Conservation (phyloP, 768 basidiomycete species). For the Coprinopsis marcescibilis region DNA sequence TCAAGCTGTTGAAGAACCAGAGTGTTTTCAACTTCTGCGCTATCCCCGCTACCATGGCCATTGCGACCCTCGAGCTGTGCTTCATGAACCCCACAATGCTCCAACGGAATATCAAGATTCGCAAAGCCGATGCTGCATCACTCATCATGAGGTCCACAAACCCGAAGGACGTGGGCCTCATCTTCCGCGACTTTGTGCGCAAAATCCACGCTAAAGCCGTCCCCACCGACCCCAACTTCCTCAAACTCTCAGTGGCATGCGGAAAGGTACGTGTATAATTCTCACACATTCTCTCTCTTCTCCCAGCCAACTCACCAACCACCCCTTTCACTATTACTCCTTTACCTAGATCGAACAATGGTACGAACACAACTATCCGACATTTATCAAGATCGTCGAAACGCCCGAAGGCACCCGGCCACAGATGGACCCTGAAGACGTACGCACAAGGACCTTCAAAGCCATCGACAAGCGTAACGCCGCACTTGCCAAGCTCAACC, state of each 20-base stretch:
- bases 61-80: conserved; percentile 87
- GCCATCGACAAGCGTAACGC: conserved; percentile 38
- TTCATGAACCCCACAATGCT: conserved; percentile 92
- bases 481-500: conserved; percentile 26
- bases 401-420: conserved; percentile 13
- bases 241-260: conserved; percentile 77
- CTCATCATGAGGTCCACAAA: conserved; percentile 92
- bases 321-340: not conserved
- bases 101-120: conserved; percentile 87
- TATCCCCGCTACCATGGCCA: conserved; percentile 91
- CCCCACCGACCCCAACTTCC: conserved; percentile 82
- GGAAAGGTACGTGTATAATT: conserved; percentile 56
- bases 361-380: conserved; percentile 91
- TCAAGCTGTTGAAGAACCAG: conserved; percentile 82
- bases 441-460: conserved; percentile 47
- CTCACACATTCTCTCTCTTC: not conserved
- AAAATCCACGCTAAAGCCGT: conserved; percentile 76
- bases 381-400: conserved; percentile 54
- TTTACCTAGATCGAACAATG: conserved; percentile 77
- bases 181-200: conserved; percentile 80
- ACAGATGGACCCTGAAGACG: conserved; percentile 46
- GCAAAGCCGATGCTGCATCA: conserved; percentile 65
- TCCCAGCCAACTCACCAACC: not conserved
- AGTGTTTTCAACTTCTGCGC: conserved; percentile 95
- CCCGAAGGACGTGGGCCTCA: conserved; percentile 82